Percentiles rank a stretch among this genome's conserved stretches.
Conservation (phyloP, 202 grass and related monocot genomes). For the Schoenoplectus tabernaemontani region DNA sequence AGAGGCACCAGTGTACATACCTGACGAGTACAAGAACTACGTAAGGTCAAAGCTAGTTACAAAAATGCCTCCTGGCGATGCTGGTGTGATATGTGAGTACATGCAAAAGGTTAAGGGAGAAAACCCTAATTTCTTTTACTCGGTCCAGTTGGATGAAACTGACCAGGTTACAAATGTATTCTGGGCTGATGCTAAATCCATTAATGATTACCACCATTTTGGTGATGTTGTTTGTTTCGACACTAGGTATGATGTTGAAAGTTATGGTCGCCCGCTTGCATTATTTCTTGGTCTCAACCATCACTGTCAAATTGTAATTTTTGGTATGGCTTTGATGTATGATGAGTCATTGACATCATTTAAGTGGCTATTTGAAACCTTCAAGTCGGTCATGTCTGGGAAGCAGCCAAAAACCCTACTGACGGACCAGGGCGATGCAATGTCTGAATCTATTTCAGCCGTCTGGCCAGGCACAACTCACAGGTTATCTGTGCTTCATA, state of each 20-base stretch:
- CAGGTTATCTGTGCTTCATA: constrained; percentile 48
- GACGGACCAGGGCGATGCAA: constrained; percentile 34
- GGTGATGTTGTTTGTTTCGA: constrained; percentile 83
- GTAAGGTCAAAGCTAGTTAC: constrained; percentile 40
- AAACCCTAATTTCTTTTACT: constrained; percentile 79
- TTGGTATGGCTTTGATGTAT: constrained; percentile 57
- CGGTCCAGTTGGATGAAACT: constrained; percentile 81
- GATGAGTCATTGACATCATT: constrained; percentile 64
- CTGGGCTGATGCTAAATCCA: constrained; percentile 67
- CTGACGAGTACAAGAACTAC: constrained; percentile 78
- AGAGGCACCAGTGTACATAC: constrained; percentile 43
- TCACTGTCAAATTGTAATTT: constrained; percentile 71
- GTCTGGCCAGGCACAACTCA: constrained; percentile 53
- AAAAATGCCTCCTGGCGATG: constrained; percentile 51
- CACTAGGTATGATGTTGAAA: constrained; percentile 49
- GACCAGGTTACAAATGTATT: constrained; percentile 74
- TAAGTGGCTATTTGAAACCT: constrained; percentile 75
- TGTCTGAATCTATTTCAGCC: constrained; percentile 46
- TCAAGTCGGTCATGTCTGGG: constrained; percentile 64
- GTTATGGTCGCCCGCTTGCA: constrained; percentile 51
- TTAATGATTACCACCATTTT: constrained; percentile 68
- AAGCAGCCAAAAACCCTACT: constrained; percentile 76
- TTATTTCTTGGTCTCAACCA: constrained; percentile 84
- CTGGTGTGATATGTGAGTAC: constrained; percentile 58
- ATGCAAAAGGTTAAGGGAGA: constrained; percentile 70